Evolutionary conservation across 208 protist genomes (phyloP).

Genomic region (Crithidia thermophila): DNA sequence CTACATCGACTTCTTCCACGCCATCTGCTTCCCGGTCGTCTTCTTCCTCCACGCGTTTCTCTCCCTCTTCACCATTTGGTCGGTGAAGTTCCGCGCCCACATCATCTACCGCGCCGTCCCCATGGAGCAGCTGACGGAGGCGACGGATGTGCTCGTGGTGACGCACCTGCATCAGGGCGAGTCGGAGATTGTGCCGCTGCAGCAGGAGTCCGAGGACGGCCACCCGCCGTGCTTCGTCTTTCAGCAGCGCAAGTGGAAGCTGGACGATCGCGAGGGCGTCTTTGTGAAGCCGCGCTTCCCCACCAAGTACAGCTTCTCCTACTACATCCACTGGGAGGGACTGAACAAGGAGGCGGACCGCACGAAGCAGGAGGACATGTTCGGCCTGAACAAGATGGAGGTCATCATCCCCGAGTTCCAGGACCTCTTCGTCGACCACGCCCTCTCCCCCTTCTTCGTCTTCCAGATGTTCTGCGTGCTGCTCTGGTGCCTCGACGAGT

Average conservation of each 20-base stretch:
- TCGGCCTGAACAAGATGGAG: constrained; percentile 90
- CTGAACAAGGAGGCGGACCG: constrained; percentile 54
- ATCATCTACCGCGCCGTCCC: constrained; percentile 64
- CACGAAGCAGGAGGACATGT: constrained; percentile 64
- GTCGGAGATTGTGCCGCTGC: constrained; percentile 82
- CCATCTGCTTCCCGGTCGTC: constrained; percentile 77
- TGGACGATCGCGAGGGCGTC: constrained; percentile 51
- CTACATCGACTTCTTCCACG: constrained; percentile 93
- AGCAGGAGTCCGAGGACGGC: constrained; percentile 56
- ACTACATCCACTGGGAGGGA: constrained; percentile 78
- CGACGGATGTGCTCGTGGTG: constrained; percentile 77
- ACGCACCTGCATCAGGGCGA: constrained; percentile 84
- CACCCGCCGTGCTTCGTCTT: constrained; percentile 84
- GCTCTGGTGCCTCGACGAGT: constrained; percentile 97
- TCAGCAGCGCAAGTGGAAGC: constrained; percentile 91
- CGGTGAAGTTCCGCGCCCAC: constrained; percentile 74
- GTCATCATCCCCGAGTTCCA: constrained; percentile 96
- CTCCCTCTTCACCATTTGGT: constrained; percentile 92
- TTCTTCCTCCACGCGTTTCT: constrained; percentile 86
- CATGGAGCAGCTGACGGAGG: constrained; percentile 43
- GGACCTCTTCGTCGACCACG: constrained; percentile 96
- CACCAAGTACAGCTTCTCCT: constrained; percentile 70
- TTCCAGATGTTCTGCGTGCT: constrained; percentile 98
- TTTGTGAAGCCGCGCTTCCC: constrained; percentile 91
- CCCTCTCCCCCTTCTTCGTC: constrained; percentile 98